These are phyloP conservation scores for Globisporangium sylvaticum DNA, from an alignment of 352 stramenopile species.

Conservation along the genomic window DNA sequence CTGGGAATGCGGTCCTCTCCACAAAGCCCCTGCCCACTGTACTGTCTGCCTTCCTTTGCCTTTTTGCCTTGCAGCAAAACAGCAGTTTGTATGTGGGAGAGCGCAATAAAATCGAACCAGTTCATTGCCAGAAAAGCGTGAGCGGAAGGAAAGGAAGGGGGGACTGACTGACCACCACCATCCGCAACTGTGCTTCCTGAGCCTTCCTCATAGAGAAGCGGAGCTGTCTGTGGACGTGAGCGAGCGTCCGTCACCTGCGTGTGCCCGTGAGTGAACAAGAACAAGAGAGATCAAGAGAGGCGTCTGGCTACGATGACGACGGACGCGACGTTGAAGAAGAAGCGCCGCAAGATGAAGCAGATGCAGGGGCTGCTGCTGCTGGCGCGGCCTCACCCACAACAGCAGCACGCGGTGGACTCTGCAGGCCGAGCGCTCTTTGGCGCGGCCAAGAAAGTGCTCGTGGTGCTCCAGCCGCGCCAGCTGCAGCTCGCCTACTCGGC, in stretches of 20 bases:
- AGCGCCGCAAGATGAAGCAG: conserved; percentile 70
- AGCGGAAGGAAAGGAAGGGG: neutral
- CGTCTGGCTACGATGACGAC: conserved; percentile 24
- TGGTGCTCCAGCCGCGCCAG: conserved; percentile 65
- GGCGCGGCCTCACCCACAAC: conserved; percentile 29
- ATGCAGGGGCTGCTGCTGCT: conserved; percentile 75
- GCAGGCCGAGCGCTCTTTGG: conserved; percentile 12
- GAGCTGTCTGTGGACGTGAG: neutral
- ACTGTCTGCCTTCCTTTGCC: neutral
- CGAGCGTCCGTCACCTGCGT: neutral
- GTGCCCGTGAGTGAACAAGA: neutral
- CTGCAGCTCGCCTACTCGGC: conserved; percentile 66
- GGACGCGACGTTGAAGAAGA: conserved; percentile 32
- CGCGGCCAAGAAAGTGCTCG: conserved; percentile 38
- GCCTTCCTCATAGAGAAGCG: neutral
- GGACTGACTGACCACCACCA: neutral
- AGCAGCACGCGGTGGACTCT: conserved; percentile 2
- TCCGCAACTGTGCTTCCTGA: neutral
- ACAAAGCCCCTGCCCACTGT: neutral
- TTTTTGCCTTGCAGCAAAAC: neutral
- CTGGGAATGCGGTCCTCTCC: neutral
- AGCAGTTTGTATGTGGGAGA: conserved; percentile 10
- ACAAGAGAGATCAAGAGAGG: neutral
- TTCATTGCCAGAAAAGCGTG: conserved; percentile 2
- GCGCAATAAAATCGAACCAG: conserved; percentile 23